Evolutionary conservation across 1,139 yeast genomes (phyloP).

Genomic region (Zhuliangozyma blackwelliae): DNA sequence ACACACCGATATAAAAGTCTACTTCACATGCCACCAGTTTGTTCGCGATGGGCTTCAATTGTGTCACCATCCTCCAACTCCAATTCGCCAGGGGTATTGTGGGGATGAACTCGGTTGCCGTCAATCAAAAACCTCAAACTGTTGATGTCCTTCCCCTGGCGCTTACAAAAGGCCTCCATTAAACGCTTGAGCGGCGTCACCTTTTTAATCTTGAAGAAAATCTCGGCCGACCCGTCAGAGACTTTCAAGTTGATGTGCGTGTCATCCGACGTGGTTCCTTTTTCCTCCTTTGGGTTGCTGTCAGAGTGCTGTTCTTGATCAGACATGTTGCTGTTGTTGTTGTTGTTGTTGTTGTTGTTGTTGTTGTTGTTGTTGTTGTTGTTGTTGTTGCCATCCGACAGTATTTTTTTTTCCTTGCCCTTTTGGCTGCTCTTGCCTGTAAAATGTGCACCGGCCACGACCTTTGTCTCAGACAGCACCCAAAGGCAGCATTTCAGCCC

Average conservation of each 20-base stretch:
- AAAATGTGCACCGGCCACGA: too few relatives aligned
- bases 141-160: constrained; percentile 86
- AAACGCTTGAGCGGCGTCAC: constrained; percentile 89
- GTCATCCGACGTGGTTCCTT: constrained; percentile 40
- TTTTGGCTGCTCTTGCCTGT: too few relatives aligned
- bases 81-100: constrained; percentile 86
- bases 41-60: constrained; percentile 98
- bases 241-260: constrained; percentile 90
- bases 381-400: neutral
- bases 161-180: constrained; percentile 97
- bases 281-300: constrained; percentile 45
- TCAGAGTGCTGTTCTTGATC: constrained; percentile 23
- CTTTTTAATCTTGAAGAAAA: constrained; percentile 91
- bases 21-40: constrained; percentile 53
- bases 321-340: constrained; percentile 20
- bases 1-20: too few relatives aligned
- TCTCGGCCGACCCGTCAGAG: constrained; percentile 89
- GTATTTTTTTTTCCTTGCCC: neutral
- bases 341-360: neutral
- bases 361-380: neutral
- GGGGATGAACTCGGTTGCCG: constrained; percentile 85
- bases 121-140: constrained; percentile 87
- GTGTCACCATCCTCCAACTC: constrained; percentile 95
- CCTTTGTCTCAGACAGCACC: too few relatives aligned
- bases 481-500: too few relatives aligned